These are phyloP conservation scores for Fraxinus velutina DNA, from an alignment of 305 asterid genomes.

Conservation along the genomic window DNA sequence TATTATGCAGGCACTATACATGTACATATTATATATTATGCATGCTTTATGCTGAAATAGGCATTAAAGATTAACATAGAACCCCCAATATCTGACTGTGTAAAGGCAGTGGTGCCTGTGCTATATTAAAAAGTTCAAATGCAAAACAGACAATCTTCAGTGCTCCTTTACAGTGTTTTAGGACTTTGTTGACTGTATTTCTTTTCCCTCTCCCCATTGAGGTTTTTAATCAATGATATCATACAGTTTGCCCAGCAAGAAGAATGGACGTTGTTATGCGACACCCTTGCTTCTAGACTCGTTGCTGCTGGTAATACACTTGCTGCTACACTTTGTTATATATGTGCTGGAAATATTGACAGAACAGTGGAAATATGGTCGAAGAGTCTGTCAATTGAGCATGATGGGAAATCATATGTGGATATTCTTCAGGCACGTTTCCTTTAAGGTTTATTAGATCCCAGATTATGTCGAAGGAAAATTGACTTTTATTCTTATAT, in stretches of 20 bases:
- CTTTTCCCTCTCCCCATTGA: neutral
- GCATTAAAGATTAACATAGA: neutral
- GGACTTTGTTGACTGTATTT: neutral
- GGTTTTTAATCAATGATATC: constrained; percentile 18
- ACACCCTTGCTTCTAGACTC: constrained; percentile 87
- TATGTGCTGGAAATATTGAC: constrained; percentile 97
- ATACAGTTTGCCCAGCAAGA: constrained; percentile 85
- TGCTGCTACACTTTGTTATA: constrained; percentile 88
- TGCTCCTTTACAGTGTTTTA: neutral
- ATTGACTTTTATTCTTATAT: constrained; percentile 7
- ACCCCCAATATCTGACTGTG: neutral
- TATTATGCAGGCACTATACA: neutral
- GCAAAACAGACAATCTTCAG: neutral
- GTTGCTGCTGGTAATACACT: constrained; percentile 76
- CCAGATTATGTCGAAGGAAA: constrained; percentile 16
- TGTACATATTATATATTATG: neutral
- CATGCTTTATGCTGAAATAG: neutral
- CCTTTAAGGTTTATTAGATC: constrained; percentile 14
- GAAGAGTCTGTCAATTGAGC: constrained; percentile 56
- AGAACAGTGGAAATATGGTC: constrained; percentile 96
- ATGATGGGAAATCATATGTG: constrained; percentile 75
- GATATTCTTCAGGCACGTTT: constrained; percentile 70
- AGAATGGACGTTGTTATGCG: constrained; percentile 85
- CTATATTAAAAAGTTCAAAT: neutral
- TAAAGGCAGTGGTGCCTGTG: neutral